Percentiles rank a stretch among this genome's conserved stretches.
phyloP scores from a whole-genome alignment of 805 yeast species.

The Saccharomycopsis vini region DNA sequence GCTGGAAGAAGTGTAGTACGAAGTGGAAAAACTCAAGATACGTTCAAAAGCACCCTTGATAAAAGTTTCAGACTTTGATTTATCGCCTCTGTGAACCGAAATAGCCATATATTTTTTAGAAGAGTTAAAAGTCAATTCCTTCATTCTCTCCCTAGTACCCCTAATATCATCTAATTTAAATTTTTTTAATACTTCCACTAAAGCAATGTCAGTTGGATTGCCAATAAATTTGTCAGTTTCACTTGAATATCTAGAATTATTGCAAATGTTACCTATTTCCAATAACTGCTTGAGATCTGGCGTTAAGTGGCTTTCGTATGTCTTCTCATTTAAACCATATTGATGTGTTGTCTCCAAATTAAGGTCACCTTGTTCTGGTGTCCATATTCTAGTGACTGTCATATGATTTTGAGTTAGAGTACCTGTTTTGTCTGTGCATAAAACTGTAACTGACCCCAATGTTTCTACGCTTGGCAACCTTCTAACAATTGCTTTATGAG shows the following conservation, averaged over 20 bases:
- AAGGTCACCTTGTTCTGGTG: slow-evolving; percentile 19
- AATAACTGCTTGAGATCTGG: slow-evolving; percentile 47
- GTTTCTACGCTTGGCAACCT: slow-evolving; percentile 94
- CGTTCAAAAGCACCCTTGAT: slow-evolving; percentile 91
- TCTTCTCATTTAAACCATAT: no score
- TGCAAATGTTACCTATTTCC: slow-evolving; percentile 65
- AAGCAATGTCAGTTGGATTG: slow-evolving; percentile 91
- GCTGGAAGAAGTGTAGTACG: slow-evolving; percentile 34
- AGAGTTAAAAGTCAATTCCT: slow-evolving; percentile 82
- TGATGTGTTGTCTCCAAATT: not conserved
- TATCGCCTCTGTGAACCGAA: slow-evolving; percentile 48
- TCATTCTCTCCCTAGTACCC: slow-evolving; percentile 44
- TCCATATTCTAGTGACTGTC: slow-evolving; percentile 67
- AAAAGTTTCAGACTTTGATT: slow-evolving; percentile 46
- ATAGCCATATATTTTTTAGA: slow-evolving; percentile 88
- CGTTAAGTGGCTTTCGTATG: slow-evolving; percentile 36
- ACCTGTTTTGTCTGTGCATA: slow-evolving; percentile 87
- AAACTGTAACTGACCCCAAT: slow-evolving; percentile 86
- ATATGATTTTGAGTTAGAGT: slow-evolving; percentile 85
- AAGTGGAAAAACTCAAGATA: slow-evolving; percentile 48
- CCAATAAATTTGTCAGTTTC: slow-evolving; percentile 72
- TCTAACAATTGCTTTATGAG: slow-evolving; percentile 85
- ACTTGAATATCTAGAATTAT: slow-evolving; percentile 59
- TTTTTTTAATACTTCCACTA: slow-evolving; percentile 61
- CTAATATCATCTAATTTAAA: slow-evolving; percentile 72